These are phyloP conservation scores for Nicotiana knightiana DNA, from an alignment of 257 asterid genomes.

Conservation along the genomic window DNA sequence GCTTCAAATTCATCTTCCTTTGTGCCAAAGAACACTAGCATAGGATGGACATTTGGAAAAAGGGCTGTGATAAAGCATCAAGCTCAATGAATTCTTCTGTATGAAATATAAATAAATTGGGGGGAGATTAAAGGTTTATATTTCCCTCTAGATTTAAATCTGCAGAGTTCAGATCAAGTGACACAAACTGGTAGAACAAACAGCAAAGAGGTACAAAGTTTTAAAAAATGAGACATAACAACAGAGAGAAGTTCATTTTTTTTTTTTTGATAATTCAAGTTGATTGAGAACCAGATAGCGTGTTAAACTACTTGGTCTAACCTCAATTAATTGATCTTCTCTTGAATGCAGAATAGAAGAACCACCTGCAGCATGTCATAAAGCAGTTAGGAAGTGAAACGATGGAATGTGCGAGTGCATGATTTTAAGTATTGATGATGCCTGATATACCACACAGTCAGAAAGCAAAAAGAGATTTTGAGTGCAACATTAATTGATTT, in stretches of 20 bases:
- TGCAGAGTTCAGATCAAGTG: not conserved
- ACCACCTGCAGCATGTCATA: conserved; percentile 5
- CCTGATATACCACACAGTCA: not conserved
- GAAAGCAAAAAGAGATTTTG: not conserved
- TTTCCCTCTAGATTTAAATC: not conserved
- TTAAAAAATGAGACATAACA: not conserved
- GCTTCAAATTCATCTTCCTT: not conserved
- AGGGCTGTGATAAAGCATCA: too few relatives aligned
- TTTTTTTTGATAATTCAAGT: not conserved
- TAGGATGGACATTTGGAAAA: too few relatives aligned
- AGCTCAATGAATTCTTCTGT: not conserved
- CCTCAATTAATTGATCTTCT: not conserved
- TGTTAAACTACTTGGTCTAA: not conserved
- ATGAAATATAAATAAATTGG: not conserved
- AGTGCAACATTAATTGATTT: not conserved
- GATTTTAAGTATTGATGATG: not conserved
- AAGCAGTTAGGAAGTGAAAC: not conserved
- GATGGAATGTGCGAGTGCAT: not conserved
- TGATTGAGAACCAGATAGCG: not conserved
- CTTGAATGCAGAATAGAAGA: not conserved
- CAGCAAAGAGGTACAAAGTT: not conserved
- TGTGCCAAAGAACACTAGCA: not conserved
- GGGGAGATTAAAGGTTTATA: not conserved
- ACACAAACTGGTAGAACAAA: conserved; percentile 5
- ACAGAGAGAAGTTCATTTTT: not conserved